Percentiles rank a stretch among this genome's conserved stretches.
These are phyloP conservation scores for Spathaspora hagerdaliae DNA, from an alignment of 805 yeast species.

Conservation along the genomic window DNA sequence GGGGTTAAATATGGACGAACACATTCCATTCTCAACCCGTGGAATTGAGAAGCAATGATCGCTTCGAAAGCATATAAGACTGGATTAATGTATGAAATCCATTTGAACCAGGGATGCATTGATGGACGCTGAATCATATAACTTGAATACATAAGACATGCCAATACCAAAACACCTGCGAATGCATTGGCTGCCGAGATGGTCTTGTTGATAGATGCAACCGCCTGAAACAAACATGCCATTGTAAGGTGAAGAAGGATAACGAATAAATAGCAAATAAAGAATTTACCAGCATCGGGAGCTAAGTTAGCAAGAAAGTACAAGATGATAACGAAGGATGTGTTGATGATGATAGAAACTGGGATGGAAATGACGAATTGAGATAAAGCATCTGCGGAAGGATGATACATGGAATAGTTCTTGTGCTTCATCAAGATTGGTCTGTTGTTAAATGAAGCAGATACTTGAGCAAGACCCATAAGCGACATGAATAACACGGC, in stretches of 20 bases:
- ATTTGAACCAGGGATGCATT: slow-evolving; percentile 32
- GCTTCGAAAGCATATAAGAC: slow-evolving; percentile 27
- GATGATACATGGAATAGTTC: slow-evolving; percentile 25
- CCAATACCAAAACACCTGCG: slow-evolving; percentile 44
- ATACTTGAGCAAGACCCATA: slow-evolving; percentile 45
- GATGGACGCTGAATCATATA: slow-evolving; percentile 29
- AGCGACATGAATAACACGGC: slow-evolving; percentile 50
- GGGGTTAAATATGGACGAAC: slow-evolving; percentile 18
- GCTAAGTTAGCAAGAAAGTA: slow-evolving; percentile 36
- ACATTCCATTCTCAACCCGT: slow-evolving; percentile 26
- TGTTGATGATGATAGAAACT: slow-evolving; percentile 15
- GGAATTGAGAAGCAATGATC: slow-evolving; percentile 26
- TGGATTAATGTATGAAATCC: slow-evolving; percentile 37
- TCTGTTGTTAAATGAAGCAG: slow-evolving; percentile 19
- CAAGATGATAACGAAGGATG: slow-evolving; percentile 20
- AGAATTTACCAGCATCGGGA: slow-evolving; percentile 52
- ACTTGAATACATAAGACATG: slow-evolving; percentile 25
- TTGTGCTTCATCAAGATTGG: slow-evolving; percentile 27
- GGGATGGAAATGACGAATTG: slow-evolving; percentile 19
- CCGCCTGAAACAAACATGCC: slow-evolving; percentile 49
- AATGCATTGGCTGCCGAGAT: slow-evolving; percentile 55
- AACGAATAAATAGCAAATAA: slow-evolving; percentile 44
- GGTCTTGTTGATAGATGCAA: slow-evolving; percentile 49
- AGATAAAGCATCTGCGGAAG: slow-evolving; percentile 24
- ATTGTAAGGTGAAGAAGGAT: slow-evolving; percentile 48